These are phyloP conservation scores for Blastocladiella emersonii DNA, from an alignment of 371 early-diverging fungal species.

Conservation along the genomic window DNA sequence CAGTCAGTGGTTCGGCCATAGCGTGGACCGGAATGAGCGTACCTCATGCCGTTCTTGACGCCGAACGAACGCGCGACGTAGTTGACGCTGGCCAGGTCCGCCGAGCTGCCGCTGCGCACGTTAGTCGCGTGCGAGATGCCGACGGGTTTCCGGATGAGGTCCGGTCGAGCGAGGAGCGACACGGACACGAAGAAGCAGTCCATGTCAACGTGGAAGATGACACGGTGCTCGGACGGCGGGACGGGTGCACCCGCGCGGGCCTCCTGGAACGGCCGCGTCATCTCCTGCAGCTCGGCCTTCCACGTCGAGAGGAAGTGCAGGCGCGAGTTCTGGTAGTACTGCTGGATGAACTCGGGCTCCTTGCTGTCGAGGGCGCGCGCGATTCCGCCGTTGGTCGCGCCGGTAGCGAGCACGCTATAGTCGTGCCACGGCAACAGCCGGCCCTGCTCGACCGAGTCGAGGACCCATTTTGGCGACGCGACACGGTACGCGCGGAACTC, in stretches of 20 bases:
- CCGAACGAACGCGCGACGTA: conserved; percentile 33
- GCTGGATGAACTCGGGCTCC: conserved; percentile 59
- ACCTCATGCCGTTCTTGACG: conserved; percentile 31
- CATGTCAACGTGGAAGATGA: conserved; percentile 72
- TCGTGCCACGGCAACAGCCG: conserved; percentile 46
- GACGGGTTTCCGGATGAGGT: conserved; percentile 46
- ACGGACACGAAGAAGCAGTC: conserved; percentile 88
- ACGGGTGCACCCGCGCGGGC: background rate
- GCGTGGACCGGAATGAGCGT: too few species aligned
- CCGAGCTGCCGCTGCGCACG: conserved; percentile 6
- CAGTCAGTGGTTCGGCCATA: too few species aligned
- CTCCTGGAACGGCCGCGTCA: conserved; percentile 10
- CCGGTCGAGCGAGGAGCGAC: conserved; percentile 48
- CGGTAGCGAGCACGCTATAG: conserved; percentile 29
- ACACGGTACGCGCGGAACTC: conserved; percentile 55
- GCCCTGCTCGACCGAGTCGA: conserved; percentile 42
- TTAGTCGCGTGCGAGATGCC: conserved; percentile 17
- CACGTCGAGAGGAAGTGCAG: conserved; percentile 66
- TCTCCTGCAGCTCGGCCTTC: conserved; percentile 59
- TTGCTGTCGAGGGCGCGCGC: too few species aligned
- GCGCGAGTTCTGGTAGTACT: conserved; percentile 63
- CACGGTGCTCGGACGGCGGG: background rate
- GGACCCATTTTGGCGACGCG: conserved; percentile 64
- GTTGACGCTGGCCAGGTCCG: conserved; percentile 32
- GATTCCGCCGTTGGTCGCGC: background rate